phyloP scores from a whole-genome alignment of 108 stramenopile genomes.

The Aureococcus anophagefferens region DNA sequence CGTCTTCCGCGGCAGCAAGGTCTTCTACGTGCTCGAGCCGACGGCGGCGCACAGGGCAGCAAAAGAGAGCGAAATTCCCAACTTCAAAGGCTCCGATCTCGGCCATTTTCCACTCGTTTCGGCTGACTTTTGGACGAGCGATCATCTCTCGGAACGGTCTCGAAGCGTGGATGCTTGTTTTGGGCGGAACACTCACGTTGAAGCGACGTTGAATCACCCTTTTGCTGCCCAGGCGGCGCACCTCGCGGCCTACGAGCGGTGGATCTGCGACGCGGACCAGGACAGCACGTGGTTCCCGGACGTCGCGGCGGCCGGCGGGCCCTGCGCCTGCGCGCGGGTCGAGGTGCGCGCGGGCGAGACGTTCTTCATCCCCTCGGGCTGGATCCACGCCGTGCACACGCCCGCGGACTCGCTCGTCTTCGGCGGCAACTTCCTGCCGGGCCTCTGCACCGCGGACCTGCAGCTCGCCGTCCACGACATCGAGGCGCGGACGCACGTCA shows the following conservation, averaged over 20 bases:
- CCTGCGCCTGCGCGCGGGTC: slow-evolving; percentile 28
- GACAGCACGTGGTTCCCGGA: slow-evolving; percentile 47
- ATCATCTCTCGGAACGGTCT: too few species aligned
- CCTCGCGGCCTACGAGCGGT: slow-evolving; percentile 60
- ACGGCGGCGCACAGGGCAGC: slow-evolving; percentile 59
- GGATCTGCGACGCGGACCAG: slow-evolving; percentile 60
- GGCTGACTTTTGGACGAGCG: too few species aligned
- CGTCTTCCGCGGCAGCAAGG: slow-evolving; percentile 64
- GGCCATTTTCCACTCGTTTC: too few species aligned
- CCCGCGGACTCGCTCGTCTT: slow-evolving; percentile 71
- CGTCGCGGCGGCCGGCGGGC: slow-evolving; percentile 19
- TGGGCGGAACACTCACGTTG: too few species aligned
- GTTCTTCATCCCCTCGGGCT: slow-evolving; percentile 72
- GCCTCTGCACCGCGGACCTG: slow-evolving; percentile 26
- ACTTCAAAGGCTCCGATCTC: too few species aligned
- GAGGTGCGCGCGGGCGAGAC: slow-evolving; percentile 58
- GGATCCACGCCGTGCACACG: slow-evolving; percentile 89
- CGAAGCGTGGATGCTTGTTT: too few species aligned
- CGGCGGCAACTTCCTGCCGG: slow-evolving; percentile 76
- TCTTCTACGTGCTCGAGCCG: slow-evolving; percentile 65
- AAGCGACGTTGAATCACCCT: too few species aligned
- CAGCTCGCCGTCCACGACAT: slow-evolving; percentile 45
- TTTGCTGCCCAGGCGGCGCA: too few species aligned
- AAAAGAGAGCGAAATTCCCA: too few species aligned
- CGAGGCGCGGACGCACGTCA: slow-evolving; percentile 41